phyloP scores from a whole-genome alignment of 768 basidiomycete species.

The Mycena filopes region DNA sequence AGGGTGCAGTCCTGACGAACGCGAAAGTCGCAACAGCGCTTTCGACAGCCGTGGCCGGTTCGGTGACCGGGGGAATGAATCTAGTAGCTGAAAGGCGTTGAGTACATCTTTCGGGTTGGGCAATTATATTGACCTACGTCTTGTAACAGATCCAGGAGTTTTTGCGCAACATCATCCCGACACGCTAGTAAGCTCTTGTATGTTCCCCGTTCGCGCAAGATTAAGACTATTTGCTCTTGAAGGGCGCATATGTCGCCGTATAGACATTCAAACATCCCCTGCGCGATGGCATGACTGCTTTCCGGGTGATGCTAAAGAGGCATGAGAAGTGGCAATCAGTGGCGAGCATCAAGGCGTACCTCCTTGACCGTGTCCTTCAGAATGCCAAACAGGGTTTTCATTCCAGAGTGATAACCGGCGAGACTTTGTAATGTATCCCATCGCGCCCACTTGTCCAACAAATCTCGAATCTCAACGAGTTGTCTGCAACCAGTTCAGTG shows the following conservation, averaged over 20 bases:
- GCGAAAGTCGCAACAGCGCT: constrained; percentile 28
- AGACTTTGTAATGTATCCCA: constrained; percentile 15
- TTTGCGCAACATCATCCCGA: constrained; percentile 16
- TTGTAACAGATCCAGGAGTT: constrained; percentile 28
- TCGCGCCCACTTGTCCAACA: constrained; percentile 2
- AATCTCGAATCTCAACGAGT: constrained; percentile 5
- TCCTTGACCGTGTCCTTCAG: constrained; percentile 6
- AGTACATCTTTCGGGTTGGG: neutral
- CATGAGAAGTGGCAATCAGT: neutral
- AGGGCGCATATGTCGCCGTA: constrained; percentile 17
- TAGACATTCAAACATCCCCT: constrained; percentile 1
- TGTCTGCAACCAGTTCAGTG: neutral
- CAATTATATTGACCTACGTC: constrained; percentile 5
- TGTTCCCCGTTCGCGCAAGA: constrained; percentile 7
- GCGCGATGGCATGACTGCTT: neutral
- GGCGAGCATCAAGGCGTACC: neutral
- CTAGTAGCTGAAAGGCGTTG: constrained; percentile 7
- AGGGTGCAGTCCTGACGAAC: constrained; percentile 24
- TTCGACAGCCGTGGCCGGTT: constrained; percentile 15
- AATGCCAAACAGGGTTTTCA: constrained; percentile 9
- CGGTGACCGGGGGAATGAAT: constrained; percentile 20
- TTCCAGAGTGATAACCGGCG: constrained; percentile 15
- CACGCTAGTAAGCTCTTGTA: constrained; percentile 15
- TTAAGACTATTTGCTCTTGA: neutral
- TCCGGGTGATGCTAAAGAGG: neutral